Evolutionary conservation across 805 yeast genomes (phyloP).

Genomic region (Candida andamanensis): DNA sequence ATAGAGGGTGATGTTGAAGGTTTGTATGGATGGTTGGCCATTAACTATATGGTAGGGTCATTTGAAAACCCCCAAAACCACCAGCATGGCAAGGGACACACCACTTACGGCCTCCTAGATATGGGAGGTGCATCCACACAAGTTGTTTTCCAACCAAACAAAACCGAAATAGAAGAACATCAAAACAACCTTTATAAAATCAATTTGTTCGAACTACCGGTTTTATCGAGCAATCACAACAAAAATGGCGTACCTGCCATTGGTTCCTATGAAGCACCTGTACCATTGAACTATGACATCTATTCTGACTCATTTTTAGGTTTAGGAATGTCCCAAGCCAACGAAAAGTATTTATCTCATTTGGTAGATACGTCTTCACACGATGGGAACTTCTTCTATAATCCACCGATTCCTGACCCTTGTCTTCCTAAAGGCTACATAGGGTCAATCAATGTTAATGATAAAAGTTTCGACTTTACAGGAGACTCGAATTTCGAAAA

Average conservation of each 20-base stretch:
- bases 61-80: slow-evolving; percentile 33
- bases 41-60: slow-evolving; percentile 50
- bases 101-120: slow-evolving; percentile 54
- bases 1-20: slow-evolving; percentile 67
- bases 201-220: slow-evolving; percentile 27
- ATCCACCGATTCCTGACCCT: slow-evolving; percentile 44
- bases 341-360: slow-evolving; percentile 37
- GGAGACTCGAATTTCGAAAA: slow-evolving; percentile 50
- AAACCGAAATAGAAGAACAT: slow-evolving; percentile 40
- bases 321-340: slow-evolving; percentile 56
- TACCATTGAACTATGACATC: slow-evolving; percentile 32
- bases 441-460: slow-evolving; percentile 18
- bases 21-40: slow-evolving; percentile 59
- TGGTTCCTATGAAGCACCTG: slow-evolving; percentile 2
- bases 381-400: slow-evolving; percentile 8
- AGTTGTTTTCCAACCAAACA: slow-evolving; percentile 56
- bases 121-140: slow-evolving; percentile 68
- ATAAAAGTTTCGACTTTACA: slow-evolving; percentile 29
- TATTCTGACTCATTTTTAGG: slow-evolving; percentile 57
- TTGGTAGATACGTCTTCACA: slow-evolving; percentile 20
- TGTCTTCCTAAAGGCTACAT: slow-evolving; percentile 50
- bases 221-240: not conserved
- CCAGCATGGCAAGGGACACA: slow-evolving; percentile 39
- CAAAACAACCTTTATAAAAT: slow-evolving; percentile 42
- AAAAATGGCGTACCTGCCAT: slow-evolving; percentile 1